phyloP scores from a whole-genome alignment of 2,329 filamentous ascomycete genomes.

The Ophiocordyceps camponoti-rufipedis region DNA sequence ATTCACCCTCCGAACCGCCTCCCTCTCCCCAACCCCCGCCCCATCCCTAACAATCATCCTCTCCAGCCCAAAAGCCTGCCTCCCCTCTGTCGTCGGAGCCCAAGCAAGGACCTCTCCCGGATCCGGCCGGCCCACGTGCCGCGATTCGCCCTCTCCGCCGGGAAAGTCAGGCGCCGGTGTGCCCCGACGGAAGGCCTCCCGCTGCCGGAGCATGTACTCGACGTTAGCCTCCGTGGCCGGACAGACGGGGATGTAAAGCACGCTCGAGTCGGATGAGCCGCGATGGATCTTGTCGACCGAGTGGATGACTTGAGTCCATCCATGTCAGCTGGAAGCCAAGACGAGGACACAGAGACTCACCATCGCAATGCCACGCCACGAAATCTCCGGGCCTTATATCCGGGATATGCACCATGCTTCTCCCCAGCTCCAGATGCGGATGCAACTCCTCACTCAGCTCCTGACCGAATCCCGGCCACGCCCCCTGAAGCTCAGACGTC shows the following conservation, averaged over 20 bases:
- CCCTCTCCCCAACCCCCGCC: constrained; percentile 16
- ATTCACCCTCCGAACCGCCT: constrained; percentile 22
- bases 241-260: constrained; percentile 78
- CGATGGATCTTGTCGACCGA: constrained; percentile 64
- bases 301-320: constrained; percentile 37
- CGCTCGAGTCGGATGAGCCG: constrained; percentile 58
- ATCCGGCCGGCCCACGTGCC: constrained; percentile 27
- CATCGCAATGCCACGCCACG: constrained; percentile 72
- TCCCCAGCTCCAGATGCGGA: constrained; percentile 49
- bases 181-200: constrained; percentile 50
- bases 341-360: constrained; percentile 10
- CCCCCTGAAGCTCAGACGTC: constrained; percentile 50
- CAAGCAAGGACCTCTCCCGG: constrained; percentile 15
- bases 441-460: constrained; percentile 52
- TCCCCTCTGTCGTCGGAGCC: constrained; percentile 11
- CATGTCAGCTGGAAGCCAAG: not conserved
- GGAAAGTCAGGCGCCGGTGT: constrained; percentile 54
- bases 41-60: constrained; percentile 11
- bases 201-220: constrained; percentile 50
- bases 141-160: constrained; percentile 48
- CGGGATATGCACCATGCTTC: constrained; percentile 54
- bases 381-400: constrained; percentile 56
- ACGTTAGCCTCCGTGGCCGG: constrained; percentile 63
- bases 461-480: constrained; percentile 48
- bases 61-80: constrained; percentile 26